Base-by-base conservation (phyloP, 306 rosid species). In the Citrullus amarus region DNA sequence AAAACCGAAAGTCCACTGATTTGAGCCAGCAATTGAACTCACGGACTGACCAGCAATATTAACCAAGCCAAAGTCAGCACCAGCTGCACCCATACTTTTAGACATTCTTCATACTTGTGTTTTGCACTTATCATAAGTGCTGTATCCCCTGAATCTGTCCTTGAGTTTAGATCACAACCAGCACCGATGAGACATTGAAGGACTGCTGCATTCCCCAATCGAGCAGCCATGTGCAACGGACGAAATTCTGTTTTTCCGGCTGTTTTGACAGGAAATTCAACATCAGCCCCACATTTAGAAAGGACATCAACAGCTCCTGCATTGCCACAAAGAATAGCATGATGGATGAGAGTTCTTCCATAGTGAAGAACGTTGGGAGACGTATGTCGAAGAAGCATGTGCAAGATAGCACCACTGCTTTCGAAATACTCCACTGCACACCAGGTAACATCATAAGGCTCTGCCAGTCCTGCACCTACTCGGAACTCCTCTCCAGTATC, bases 401-500 rank as follows among this genome's bases (percentile, higher is more conserved):
- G 85, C 79, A 94, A 67, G 70, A 94, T 86, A 59, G 90, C 87
- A 44, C 98, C 96, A 83, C 90, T 90, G 66, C 75, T 84, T 89
- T 94, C 98, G 77, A 94, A 94, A 76, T 92, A 94, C 86, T 94
- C 98, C 75, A 94, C 91, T 22, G 98, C 98, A 82, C 97, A 92
- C 97, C 97, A 94, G 79, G 90, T 75, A 62, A 92, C 81, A 48
- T 83, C 86, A 83, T 90, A 94, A 57, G 97, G 93, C 79, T 94
- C 98, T 41, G 96, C 98, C 32, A 92, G 86, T 54, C 98, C 97
- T 38, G 98, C 98, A 80, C 98, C 98, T 9, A 92, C 98, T 6
- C 98, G 96, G 66, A 88, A 81, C 81, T 94, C 98, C 83, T 94
- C 97, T 53, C 95, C 98, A 0, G 95, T 90, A 41, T 86, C 80